These are phyloP conservation scores for Hirsutella minnesotensis DNA, from an alignment of 2,329 filamentous ascomycete species.

Conservation along the genomic window DNA sequence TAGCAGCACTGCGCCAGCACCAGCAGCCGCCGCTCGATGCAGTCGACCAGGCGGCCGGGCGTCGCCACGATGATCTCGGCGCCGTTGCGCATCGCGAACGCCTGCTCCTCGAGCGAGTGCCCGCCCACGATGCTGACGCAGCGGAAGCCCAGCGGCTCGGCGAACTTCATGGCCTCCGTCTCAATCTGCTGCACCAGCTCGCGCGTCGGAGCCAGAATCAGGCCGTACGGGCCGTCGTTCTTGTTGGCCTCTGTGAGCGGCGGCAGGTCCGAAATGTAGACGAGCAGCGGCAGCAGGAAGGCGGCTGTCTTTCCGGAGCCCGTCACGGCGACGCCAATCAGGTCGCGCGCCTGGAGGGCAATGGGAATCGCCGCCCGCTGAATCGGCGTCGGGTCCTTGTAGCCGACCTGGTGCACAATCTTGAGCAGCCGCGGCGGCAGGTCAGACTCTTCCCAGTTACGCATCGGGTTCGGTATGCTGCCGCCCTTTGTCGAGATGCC, in stretches of 20 bases:
- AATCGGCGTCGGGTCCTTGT: conserved; percentile 82
- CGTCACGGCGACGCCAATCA: conserved; percentile 97
- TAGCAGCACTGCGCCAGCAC: conserved; percentile 96
- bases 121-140: conserved; percentile 98
- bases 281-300: conserved; percentile 81
- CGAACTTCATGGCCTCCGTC: conserved; percentile 85
- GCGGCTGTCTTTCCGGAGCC: conserved; percentile 98
- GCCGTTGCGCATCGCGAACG: conserved; percentile 78
- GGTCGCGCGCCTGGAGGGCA: conserved; percentile 78
- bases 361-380: conserved; percentile 94
- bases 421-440: conserved; percentile 68
- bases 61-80: conserved; percentile 99
- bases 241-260: conserved; percentile 75
- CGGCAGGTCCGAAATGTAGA: conserved; percentile 87
- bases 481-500: conserved; percentile 93
- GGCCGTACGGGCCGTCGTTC: conserved; percentile 92
- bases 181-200: conserved; percentile 98
- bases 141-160: conserved; percentile 78
- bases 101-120: conserved; percentile 88
- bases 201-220: conserved; percentile 91
- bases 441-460: conserved; percentile 77
- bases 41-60: conserved; percentile 91
- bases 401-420: conserved; percentile 75
- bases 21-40: conserved; percentile 82
- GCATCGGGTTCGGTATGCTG: conserved; percentile 89